A percentile compares a stretch with the other conserved stretches of the same genome.
These are phyloP conservation scores for Atkinsonella hypoxylon DNA, from an alignment of 2,329 filamentous ascomycete genomes.

Conservation along the genomic window DNA sequence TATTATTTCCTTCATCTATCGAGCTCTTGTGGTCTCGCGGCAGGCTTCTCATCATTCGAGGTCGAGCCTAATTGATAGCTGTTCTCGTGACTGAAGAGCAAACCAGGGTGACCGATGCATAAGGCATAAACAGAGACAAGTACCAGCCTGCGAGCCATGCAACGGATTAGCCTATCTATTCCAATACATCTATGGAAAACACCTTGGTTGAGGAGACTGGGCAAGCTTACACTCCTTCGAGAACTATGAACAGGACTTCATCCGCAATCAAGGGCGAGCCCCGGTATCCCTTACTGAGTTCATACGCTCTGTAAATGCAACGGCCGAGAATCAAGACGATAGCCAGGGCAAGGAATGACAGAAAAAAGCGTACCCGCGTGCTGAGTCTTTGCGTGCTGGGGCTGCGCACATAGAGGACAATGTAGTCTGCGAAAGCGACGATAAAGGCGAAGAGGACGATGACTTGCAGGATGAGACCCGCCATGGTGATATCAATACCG, in stretches of 20 bases:
- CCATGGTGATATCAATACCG: constrained; percentile 26
- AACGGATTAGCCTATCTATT: background rate
- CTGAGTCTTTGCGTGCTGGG: constrained; percentile 10
- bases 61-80: background rate
- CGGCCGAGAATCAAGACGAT: constrained; percentile 49
- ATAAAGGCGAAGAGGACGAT: constrained; percentile 41
- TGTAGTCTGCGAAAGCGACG: constrained; percentile 33
- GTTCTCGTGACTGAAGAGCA: constrained; percentile 1
- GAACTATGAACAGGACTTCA: constrained; percentile 37
- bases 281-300: constrained; percentile 50
- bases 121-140: constrained; percentile 23
- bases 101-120: constrained; percentile 26
- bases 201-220: background rate
- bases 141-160: constrained; percentile 17
- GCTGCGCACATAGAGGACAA: constrained; percentile 26
- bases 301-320: constrained; percentile 51
- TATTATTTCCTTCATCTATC: too few species aligned
- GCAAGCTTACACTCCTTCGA: constrained; percentile 35
- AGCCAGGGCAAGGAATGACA: constrained; percentile 37
- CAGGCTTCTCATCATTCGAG: background rate
- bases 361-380: constrained; percentile 28
- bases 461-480: constrained; percentile 47
- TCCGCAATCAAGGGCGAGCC: constrained; percentile 39
- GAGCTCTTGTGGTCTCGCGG: too few species aligned
- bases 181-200: background rate